Base-by-base conservation (phyloP, 345 rosid genomes). In the Nephelium lappaceum region DNA sequence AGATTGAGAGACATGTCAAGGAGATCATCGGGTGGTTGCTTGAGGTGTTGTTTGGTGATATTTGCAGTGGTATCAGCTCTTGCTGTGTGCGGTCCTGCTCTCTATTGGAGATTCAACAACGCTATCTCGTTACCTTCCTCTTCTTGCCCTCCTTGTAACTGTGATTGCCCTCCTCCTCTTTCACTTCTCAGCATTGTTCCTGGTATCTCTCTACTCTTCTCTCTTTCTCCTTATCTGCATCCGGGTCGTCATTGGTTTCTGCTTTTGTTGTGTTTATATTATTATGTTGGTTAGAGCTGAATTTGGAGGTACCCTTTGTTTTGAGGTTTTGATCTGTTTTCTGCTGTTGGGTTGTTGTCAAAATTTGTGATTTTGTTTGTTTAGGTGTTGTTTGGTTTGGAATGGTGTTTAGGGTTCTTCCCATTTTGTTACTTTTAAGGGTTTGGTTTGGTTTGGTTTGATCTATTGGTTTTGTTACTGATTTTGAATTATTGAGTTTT, bases 131-230 rank as follows among this genome's bases (percentile, higher is more conserved):
- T 87, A n/a, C 84, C 87, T 66, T 86, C 72, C 79, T 82, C 88
- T 60, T 85, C 91, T 72, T 91, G 95, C 67, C 89, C 95, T 78
- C 95, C 93, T 82, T 95, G 98, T 83, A 69, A 67, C 81, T 97
- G 99, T 75, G 88, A 93, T 85, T 97, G 99, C 72, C 97, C 98
- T 68, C 95, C 97, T 88, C 98, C 99, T 81, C 80, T 97, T 47
- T 94, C 98, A 42, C 98, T 94, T 73, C 90, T 94, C 81, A 87
- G 87, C 88, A 92, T 97, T 83, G 95, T 95, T 76, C 99, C 99
- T 61, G 99, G 99, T 97, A 86, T 72, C 38, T 62, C 18, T 38
- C 36, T 31, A 31, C 36, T 31, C 36, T 31, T 31, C 36, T 31
- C 36, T 31, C 31, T 27, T 27, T 27, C 21, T 24, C 5, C 21